A percentile compares a stretch with the other conserved stretches of the same genome.
Evolutionary conservation across 2,329 filamentous ascomycete genomes (phyloP).

Genomic region (Fusarium virguliforme): DNA sequence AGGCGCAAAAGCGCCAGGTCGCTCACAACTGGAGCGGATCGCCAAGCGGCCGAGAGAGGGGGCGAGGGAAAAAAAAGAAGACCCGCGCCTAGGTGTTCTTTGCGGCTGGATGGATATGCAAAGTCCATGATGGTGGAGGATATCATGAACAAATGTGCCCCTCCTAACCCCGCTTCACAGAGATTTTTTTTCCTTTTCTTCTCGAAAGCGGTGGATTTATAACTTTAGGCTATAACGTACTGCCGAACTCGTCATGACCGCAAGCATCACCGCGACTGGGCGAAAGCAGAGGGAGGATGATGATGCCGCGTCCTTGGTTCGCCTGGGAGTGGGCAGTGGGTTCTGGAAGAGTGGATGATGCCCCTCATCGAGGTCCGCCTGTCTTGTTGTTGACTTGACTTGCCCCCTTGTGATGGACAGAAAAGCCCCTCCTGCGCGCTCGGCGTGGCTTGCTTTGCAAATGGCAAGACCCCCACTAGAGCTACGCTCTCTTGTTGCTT

Average conservation of each 20-base stretch:
- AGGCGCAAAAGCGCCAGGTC: slow-evolving; percentile 35
- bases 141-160: slow-evolving; percentile 38
- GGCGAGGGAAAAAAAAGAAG: slow-evolving; percentile 13
- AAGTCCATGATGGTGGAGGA: slow-evolving; percentile 43
- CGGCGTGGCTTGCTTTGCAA: background rate
- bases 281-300: slow-evolving; percentile 39
- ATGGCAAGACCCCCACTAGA: slow-evolving; percentile 38
- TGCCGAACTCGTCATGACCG: slow-evolving; percentile 35
- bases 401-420: slow-evolving; percentile 23
- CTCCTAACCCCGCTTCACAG: slow-evolving; percentile 1
- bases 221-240: slow-evolving; percentile 32
- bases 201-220: slow-evolving; percentile 3
- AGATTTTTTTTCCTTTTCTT: background rate
- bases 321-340: slow-evolving; percentile 39
- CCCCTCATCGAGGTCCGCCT: slow-evolving; percentile 34
- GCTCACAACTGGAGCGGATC: slow-evolving; percentile 49
- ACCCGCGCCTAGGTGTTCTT: slow-evolving; percentile 7
- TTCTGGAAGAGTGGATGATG: slow-evolving; percentile 41
- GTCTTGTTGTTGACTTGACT: slow-evolving; percentile 22
- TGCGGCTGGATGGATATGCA: slow-evolving; percentile 36
- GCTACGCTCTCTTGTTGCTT: slow-evolving; percentile 34
- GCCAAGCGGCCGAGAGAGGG: slow-evolving; percentile 30
- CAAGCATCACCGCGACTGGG: slow-evolving; percentile 22
- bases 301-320: slow-evolving; percentile 41
- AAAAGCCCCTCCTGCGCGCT: slow-evolving; percentile 28